Evolutionary conservation across 306 rosid genomes (phyloP).

Genomic region (Begonia masoniana): DNA sequence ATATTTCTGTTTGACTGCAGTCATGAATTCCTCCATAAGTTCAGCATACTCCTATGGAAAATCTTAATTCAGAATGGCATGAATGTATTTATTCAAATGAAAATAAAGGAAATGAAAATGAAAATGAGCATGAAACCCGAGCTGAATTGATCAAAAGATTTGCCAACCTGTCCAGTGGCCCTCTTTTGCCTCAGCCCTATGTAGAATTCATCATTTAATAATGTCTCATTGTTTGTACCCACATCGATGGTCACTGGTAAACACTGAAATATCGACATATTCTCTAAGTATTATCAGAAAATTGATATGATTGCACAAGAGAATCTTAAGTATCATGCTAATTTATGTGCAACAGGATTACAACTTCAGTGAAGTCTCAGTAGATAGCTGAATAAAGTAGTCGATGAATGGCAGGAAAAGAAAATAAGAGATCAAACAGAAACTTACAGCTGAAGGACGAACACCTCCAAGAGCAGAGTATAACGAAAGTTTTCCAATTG

Average conservation of each 20-base stretch:
- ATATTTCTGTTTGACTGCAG: slow-evolving; percentile 71
- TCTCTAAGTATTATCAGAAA: no score
- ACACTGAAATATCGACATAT: slow-evolving; percentile 45
- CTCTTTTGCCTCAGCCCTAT: slow-evolving; percentile 87
- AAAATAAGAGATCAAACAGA: slow-evolving; percentile 3
- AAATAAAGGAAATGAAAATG: no score
- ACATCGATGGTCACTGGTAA: slow-evolving; percentile 97
- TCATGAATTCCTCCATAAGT: slow-evolving; percentile 79
- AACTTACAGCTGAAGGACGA: slow-evolving; percentile 83
- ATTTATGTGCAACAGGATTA: background rate
- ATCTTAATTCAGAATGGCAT: slow-evolving; percentile 5
- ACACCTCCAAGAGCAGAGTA: slow-evolving; percentile 96
- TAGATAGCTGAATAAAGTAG: background rate
- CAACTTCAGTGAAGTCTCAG: background rate
- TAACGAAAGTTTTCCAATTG: slow-evolving; percentile 86
- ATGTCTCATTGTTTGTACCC: slow-evolving; percentile 83
- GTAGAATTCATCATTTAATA: slow-evolving; percentile 82
- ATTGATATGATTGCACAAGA: no score
- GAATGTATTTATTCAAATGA: background rate
- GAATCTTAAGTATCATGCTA: no score
- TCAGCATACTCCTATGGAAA: slow-evolving; percentile 69
- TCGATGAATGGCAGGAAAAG: slow-evolving; percentile 1
- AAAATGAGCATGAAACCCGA: background rate
- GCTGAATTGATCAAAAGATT: slow-evolving; percentile 3
- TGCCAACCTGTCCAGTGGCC: slow-evolving; percentile 75